Conservation (phyloP, 2,329 filamentous ascomycete genomes). For the Biscogniauxia sp. region DNA sequence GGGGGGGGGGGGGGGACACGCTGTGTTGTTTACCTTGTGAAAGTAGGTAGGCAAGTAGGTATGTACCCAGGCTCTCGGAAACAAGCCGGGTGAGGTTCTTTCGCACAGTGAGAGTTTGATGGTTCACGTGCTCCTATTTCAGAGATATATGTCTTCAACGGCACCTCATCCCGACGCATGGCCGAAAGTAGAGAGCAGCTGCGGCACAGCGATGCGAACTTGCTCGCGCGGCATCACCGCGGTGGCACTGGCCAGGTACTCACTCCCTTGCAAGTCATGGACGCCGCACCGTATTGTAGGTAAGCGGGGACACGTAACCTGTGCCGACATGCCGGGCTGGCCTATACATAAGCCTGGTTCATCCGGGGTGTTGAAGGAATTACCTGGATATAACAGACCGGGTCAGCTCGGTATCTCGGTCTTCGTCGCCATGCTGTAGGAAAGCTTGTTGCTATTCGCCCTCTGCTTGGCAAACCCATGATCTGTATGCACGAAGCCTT, state of each 20-base stretch:
- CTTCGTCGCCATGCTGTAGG: not conserved
- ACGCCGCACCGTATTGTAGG: not conserved
- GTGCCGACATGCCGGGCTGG: not conserved
- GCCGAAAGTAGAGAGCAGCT: not conserved
- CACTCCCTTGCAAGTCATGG: not conserved
- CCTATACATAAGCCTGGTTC: not conserved
- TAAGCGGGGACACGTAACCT: not conserved
- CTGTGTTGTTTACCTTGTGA: too few relatives aligned
- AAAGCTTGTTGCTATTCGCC: not conserved
- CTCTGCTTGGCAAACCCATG: not conserved
- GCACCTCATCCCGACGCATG: not conserved
- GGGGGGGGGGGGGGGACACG: too few relatives aligned
- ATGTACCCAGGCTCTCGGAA: not conserved
- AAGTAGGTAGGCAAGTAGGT: too few relatives aligned
- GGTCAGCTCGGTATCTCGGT: conserved; percentile 13
- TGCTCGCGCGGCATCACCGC: not conserved
- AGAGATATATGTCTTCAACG: not conserved
- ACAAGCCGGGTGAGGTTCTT: not conserved
- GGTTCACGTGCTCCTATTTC: not conserved
- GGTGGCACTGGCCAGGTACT: not conserved
- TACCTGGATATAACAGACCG: conserved; percentile 1
- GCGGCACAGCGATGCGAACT: not conserved
- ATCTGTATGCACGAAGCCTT: not conserved
- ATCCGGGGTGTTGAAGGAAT: not conserved
- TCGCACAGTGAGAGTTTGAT: not conserved